These are phyloP conservation scores for Rossbeevera mucosa DNA, from an alignment of 768 basidiomycete genomes.

Conservation along the genomic window DNA sequence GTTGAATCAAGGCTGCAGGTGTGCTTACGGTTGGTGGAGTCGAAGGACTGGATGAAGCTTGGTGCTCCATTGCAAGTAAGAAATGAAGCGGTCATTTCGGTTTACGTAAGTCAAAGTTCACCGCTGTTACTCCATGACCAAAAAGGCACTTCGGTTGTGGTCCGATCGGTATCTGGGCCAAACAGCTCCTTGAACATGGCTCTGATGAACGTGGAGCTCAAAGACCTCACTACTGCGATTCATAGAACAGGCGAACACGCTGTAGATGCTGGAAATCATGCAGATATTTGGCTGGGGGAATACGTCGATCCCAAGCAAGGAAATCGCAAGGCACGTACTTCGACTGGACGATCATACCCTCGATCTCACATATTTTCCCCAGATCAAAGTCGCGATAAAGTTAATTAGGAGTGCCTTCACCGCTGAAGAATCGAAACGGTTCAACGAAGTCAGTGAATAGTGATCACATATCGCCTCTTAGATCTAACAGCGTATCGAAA, in stretches of 20 bases:
- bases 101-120: no score
- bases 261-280: constrained; percentile 17
- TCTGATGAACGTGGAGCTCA: constrained; percentile 16
- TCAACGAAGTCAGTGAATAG: constrained; percentile 17
- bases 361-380: background rate
- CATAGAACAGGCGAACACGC: constrained; percentile 15
- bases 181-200: background rate
- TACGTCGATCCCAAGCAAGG: constrained; percentile 8
- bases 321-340: constrained; percentile 6
- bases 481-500: background rate
- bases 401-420: constrained; percentile 20
- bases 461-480: background rate
- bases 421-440: constrained; percentile 12
- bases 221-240: constrained; percentile 17
- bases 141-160: background rate
- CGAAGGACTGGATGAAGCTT: background rate
- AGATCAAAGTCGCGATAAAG: constrained; percentile 25
- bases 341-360: background rate
- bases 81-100: no score
- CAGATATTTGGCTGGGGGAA: constrained; percentile 23
- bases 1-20: background rate
- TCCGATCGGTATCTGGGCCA: no score
- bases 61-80: background rate
- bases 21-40: background rate
- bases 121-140: no score